Evolutionary conservation across 1,284 basidiomycete species (phyloP).

Genomic region (Chiua sp.): DNA sequence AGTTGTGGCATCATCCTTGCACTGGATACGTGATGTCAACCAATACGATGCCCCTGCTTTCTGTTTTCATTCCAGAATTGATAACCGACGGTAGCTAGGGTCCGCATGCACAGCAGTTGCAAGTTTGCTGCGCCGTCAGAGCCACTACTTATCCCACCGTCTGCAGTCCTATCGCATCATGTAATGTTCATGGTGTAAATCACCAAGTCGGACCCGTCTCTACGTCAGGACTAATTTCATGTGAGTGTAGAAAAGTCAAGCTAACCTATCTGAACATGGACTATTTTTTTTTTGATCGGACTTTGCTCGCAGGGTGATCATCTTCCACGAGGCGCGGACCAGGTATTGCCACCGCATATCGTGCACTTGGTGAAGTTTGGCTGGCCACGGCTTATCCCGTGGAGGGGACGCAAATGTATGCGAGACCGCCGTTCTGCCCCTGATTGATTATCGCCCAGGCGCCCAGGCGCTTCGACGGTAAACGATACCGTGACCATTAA

Average conservation of each 20-base stretch:
- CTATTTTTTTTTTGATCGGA: constrained; percentile 5
- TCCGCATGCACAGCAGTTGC: constrained; percentile 5
- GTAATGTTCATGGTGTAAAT: not conserved
- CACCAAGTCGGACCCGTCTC: not conserved
- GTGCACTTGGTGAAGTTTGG: not conserved
- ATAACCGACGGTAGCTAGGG: constrained; percentile 1
- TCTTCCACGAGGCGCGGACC: constrained; percentile 5
- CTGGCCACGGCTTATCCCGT: not conserved
- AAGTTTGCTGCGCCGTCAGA: not conserved
- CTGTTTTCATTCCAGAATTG: constrained; percentile 1
- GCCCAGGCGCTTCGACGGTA: not conserved
- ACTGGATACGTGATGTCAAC: constrained; percentile 14
- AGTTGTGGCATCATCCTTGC: not conserved
- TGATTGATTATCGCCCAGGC: constrained; percentile 8
- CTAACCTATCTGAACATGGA: not conserved
- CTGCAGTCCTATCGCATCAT: not conserved
- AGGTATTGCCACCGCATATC: not conserved
- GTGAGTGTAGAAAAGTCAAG: constrained; percentile 4
- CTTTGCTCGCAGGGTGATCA: not conserved
- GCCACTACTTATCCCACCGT: not conserved
- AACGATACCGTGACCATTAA: not conserved
- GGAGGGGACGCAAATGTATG: not conserved
- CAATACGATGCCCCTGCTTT: not conserved
- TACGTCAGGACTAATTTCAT: constrained; percentile 1
- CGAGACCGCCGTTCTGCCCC: constrained; percentile 1